phyloP scores from a whole-genome alignment of 495 filamentous ascomycete species.

The Daldinia concentrica region DNA sequence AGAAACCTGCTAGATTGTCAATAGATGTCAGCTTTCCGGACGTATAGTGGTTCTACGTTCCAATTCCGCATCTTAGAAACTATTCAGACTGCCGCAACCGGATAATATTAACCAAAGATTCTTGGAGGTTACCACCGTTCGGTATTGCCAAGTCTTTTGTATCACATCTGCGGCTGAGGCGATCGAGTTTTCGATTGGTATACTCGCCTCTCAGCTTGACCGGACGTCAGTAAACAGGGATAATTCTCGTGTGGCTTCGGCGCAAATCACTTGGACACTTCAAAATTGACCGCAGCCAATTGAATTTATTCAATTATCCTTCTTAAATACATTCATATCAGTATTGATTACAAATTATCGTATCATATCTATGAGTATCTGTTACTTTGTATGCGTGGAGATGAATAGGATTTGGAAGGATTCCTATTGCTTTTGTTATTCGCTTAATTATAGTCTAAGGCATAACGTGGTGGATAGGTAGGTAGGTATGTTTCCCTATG shows the following conservation, averaged over 20 bases:
- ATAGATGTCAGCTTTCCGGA: neutral
- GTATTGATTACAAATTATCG: neutral
- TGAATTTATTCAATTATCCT: neutral
- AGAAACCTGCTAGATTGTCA: neutral
- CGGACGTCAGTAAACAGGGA: neutral
- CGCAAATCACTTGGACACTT: neutral
- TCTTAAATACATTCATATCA: neutral
- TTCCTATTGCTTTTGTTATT: neutral
- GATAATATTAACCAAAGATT: neutral
- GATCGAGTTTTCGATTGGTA: neutral
- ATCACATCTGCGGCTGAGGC: neutral
- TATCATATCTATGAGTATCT: neutral
- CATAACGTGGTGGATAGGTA: neutral
- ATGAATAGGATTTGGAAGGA: neutral
- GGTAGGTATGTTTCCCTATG: neutral
- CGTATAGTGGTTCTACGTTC: neutral
- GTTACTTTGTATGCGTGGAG: neutral
- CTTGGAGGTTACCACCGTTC: neutral
- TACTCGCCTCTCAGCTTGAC: neutral
- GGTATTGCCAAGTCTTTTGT: neutral
- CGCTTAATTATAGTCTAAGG: neutral
- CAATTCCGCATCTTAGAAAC: neutral
- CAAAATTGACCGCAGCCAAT: neutral
- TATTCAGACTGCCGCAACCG: neutral
- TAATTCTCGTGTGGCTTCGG: conserved; percentile 7